Conservation (phyloP, 1,284 basidiomycete species). For the Ceratobasidium sp. region DNA sequence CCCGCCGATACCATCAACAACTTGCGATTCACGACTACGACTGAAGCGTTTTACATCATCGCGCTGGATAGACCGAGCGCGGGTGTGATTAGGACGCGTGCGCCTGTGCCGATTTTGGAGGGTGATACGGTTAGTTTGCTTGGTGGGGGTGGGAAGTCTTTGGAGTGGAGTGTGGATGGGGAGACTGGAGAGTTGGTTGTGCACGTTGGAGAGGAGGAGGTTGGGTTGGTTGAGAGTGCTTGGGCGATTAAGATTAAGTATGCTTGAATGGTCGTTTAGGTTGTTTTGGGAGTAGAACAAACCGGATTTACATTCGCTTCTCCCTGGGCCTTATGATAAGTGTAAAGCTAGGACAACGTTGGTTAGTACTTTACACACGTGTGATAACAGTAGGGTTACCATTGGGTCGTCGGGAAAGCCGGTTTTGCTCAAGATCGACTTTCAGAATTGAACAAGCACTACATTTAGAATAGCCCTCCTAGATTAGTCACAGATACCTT, state of each 20-base stretch:
- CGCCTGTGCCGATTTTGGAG: constrained; percentile 62
- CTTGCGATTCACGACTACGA: constrained; percentile 66
- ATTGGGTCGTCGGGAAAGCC: too few relatives aligned
- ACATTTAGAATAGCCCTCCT: too few relatives aligned
- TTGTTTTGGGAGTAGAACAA: too few relatives aligned
- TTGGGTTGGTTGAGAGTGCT: constrained; percentile 58
- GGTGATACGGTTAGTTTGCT: constrained; percentile 65
- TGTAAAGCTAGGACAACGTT: too few relatives aligned
- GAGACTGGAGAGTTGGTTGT: constrained; percentile 51
- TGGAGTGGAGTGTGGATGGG: constrained; percentile 46
- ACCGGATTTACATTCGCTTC: too few relatives aligned
- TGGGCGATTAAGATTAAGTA: constrained; percentile 65
- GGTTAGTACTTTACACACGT: too few relatives aligned
- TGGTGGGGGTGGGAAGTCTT: constrained; percentile 50
- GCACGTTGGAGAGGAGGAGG: constrained; percentile 54
- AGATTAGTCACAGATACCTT: too few relatives aligned
- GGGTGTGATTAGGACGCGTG: constrained; percentile 58
- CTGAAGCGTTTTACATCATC: constrained; percentile 67
- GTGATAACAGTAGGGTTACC: too few relatives aligned
- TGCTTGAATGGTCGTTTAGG: neutral
- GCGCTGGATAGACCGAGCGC: constrained; percentile 59
- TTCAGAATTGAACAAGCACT: too few relatives aligned
- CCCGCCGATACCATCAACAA: constrained; percentile 47
- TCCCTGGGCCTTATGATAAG: too few relatives aligned
- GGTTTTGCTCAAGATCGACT: too few relatives aligned